These are phyloP conservation scores for Cercospora citrullina DNA, from an alignment of 2,329 filamentous ascomycete species.

Conservation along the genomic window DNA sequence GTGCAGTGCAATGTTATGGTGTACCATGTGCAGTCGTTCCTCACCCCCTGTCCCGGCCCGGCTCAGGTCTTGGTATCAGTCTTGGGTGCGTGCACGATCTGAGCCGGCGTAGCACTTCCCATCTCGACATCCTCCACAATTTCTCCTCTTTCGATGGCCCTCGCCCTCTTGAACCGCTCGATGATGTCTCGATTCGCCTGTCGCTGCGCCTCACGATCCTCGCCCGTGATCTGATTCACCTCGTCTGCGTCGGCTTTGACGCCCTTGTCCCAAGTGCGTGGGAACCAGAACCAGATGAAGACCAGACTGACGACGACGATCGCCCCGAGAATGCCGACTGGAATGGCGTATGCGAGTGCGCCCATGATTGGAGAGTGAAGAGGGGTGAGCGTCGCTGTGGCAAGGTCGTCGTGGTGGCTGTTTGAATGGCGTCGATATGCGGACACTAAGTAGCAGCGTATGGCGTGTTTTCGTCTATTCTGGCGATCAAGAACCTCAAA, in stretches of 20 bases:
- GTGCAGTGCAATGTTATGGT: too few species aligned
- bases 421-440: background rate
- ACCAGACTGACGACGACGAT: slow-evolving; percentile 28
- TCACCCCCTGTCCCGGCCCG: background rate
- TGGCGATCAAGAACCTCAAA: background rate
- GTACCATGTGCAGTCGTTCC: too few species aligned
- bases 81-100: background rate
- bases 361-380: slow-evolving; percentile 20
- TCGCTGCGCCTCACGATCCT: slow-evolving; percentile 20
- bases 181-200: slow-evolving; percentile 23
- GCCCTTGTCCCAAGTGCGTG: slow-evolving; percentile 29
- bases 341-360: slow-evolving; percentile 28
- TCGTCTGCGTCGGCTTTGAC: slow-evolving; percentile 25
- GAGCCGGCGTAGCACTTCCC: background rate
- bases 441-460: background rate
- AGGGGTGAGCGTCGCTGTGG: background rate
- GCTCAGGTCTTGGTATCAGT: slow-evolving; percentile 2
- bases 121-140: slow-evolving; percentile 17
- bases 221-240: slow-evolving; percentile 17
- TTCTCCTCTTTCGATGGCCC: slow-evolving; percentile 21
- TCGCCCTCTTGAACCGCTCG: slow-evolving; percentile 24
- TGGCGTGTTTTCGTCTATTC: background rate
- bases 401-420: background rate
- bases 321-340: slow-evolving; percentile 32
- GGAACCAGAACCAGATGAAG: slow-evolving; percentile 37